A percentile compares a stretch with the other conserved stretches of the same genome.
phyloP scores from a whole-genome alignment of 2,329 filamentous ascomycete species.

The Lecanicillium sp. region DNA sequence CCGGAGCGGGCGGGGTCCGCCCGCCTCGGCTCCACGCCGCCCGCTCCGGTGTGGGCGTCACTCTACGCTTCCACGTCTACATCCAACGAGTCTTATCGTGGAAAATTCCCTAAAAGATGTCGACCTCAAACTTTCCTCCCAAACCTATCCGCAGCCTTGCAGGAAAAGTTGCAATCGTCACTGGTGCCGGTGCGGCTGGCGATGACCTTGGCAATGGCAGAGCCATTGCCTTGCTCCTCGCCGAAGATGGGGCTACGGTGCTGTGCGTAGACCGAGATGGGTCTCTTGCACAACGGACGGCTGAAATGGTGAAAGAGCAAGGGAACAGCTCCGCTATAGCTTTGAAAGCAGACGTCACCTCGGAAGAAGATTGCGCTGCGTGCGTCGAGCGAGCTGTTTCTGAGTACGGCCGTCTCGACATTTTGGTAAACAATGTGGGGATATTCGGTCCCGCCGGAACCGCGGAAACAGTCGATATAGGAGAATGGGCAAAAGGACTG shows the following conservation, averaged over 20 bases:
- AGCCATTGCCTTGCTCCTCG: slow-evolving; percentile 52
- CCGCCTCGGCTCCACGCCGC: neutral
- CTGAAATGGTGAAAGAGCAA: slow-evolving; percentile 41
- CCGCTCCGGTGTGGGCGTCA: too few species aligned
- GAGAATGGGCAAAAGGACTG: slow-evolving; percentile 49
- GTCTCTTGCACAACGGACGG: slow-evolving; percentile 45
- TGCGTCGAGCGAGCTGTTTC: slow-evolving; percentile 36
- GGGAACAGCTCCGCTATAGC: slow-evolving; percentile 36
- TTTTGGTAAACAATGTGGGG: slow-evolving; percentile 29
- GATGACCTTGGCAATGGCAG: slow-evolving; percentile 57
- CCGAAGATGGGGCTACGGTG: slow-evolving; percentile 51
- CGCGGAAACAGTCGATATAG: slow-evolving; percentile 55
- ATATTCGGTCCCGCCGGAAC: slow-evolving; percentile 53
- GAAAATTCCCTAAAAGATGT: neutral
- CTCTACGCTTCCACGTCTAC: neutral
- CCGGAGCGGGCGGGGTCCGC: too few species aligned
- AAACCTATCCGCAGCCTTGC: slow-evolving; percentile 22
- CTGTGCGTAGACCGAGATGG: slow-evolving; percentile 51
- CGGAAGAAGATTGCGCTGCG: slow-evolving; percentile 42
- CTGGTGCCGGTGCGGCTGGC: slow-evolving; percentile 34
- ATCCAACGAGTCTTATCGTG: neutral
- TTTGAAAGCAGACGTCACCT: slow-evolving; percentile 49
- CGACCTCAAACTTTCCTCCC: slow-evolving; percentile 10
- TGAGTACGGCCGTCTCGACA: slow-evolving; percentile 46
- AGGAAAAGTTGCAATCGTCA: slow-evolving; percentile 47